Evolutionary conservation across 306 rosid species (phyloP).

Genomic region (Sindora glabra): DNA sequence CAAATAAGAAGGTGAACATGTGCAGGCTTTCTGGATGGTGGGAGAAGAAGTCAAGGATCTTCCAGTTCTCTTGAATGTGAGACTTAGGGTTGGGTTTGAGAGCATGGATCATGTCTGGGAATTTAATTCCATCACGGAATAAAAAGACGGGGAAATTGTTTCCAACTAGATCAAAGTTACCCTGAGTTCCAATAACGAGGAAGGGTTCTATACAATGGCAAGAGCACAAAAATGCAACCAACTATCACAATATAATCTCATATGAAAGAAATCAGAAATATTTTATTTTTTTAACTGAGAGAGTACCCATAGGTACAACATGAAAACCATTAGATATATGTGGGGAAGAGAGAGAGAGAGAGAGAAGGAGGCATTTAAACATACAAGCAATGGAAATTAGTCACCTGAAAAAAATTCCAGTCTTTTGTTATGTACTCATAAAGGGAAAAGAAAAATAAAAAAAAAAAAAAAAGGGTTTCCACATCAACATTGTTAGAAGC

Average conservation of each 20-base stretch:
- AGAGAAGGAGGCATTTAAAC: too few relatives aligned
- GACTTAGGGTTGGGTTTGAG: constrained; percentile 67
- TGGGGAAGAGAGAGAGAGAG: neutral
- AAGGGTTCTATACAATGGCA: too few relatives aligned
- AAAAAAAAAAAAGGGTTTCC: neutral
- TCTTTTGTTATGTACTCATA: too few relatives aligned
- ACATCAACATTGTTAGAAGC: neutral
- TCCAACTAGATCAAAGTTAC: constrained; percentile 58
- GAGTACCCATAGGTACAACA: too few relatives aligned
- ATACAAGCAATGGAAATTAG: neutral
- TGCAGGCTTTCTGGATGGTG: constrained; percentile 61
- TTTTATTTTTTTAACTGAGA: too few relatives aligned
- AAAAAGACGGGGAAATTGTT: constrained; percentile 57
- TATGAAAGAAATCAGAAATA: too few relatives aligned
- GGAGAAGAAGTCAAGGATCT: constrained; percentile 55
- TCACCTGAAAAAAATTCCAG: too few relatives aligned
- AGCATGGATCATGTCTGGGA: constrained; percentile 62
- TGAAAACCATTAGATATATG: neutral
- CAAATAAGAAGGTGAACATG: constrained; percentile 49
- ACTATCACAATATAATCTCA: too few relatives aligned
- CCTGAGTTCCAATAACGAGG: too few relatives aligned
- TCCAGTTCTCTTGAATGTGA: constrained; percentile 58
- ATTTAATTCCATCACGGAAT: constrained; percentile 57
- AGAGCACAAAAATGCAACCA: neutral
- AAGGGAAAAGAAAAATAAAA: too few relatives aligned